Base-by-base conservation (phyloP, 2,329 filamentous ascomycete genomes). In the Trichoderma harzianum region DNA sequence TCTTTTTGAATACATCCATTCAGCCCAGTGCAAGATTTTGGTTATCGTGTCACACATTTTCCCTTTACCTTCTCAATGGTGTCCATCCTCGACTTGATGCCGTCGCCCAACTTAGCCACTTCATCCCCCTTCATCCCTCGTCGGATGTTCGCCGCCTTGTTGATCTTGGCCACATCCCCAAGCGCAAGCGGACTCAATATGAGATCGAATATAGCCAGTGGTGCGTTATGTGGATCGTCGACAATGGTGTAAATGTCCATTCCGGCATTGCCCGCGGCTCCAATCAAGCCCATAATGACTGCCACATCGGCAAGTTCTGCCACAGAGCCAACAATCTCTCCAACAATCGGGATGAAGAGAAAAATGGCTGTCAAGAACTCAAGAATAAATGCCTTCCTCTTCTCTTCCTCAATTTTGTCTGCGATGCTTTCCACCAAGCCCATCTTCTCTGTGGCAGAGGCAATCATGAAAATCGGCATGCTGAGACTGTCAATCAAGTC, bases 191-290 rank as follows among this genome's bases (percentile, higher is more conserved):
- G 63, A 16, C 47, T 57, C 34, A 69, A 32, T 10, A 69, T 18
- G 34, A 58, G 55, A 26, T 47, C 51, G n/a, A 69, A 69, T 28
- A 69, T 47, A 11, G 65, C 65, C 30, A 58, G 21, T 7, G 16
- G 55, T 6, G 53, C 53, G n/a, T 69, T 69, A n/a, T 69, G 5
- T 16, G 65, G 65, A 47, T 69, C 65, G 7, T 69, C 32, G 6
- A 69, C 65, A 28, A 69, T 60, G 51, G 51, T 60, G 53, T 69
- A 60, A 57, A 60, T 69, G 30, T 57, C 55, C 65, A 69, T 28
- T 16, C 47, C 51, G 30, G 65, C 65, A 8, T 69, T 57, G n/a
- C 65, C 65, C n/a, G 34, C 65, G 30, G 51, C 53, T 24, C 65
- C 51, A 69, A 69, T 14, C 65, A 69, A 16, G 30, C 32, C 28